Percentiles rank a stretch among this genome's conserved stretches.
These are phyloP conservation scores for Suhomyces panamericanus DNA, from an alignment of 1,139 yeast genomes.

Conservation along the genomic window DNA sequence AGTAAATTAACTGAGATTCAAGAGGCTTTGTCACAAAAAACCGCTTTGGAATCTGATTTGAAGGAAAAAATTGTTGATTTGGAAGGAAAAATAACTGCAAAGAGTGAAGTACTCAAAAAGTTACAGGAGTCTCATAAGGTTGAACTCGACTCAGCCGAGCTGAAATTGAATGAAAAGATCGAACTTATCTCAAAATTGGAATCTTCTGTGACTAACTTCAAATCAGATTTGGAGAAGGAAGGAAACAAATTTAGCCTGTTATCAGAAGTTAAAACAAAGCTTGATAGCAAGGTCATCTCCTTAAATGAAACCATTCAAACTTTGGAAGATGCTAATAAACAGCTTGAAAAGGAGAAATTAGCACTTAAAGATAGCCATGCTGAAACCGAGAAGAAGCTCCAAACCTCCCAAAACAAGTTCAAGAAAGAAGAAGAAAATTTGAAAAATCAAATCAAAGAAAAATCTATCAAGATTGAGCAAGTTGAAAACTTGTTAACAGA, in stretches of 20 bases:
- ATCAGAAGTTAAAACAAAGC: background rate
- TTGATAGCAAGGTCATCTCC: background rate
- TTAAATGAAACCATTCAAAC: background rate
- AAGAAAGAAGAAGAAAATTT: conserved; percentile 9
- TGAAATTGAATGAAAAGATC: background rate
- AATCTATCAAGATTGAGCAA: conserved; percentile 11
- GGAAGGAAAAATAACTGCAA: background rate
- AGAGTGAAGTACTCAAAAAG: background rate
- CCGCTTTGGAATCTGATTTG: background rate
- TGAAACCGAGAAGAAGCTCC: conserved; percentile 8
- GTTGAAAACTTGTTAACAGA: conserved; percentile 24
- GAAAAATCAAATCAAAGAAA: conserved; percentile 11
- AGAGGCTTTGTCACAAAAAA: background rate
- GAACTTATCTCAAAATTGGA: background rate
- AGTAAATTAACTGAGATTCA: background rate
- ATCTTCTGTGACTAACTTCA: background rate
- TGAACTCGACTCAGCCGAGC: background rate
- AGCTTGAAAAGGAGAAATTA: background rate
- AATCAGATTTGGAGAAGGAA: background rate
- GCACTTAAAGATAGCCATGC: background rate
- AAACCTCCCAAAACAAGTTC: conserved; percentile 8
- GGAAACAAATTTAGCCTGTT: background rate
- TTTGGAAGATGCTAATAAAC: background rate
- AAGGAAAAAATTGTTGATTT: background rate
- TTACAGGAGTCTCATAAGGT: background rate